Evolutionary conservation across 2,329 filamentous ascomycete genomes (phyloP).

Genomic region (Alternaria atra): DNA sequence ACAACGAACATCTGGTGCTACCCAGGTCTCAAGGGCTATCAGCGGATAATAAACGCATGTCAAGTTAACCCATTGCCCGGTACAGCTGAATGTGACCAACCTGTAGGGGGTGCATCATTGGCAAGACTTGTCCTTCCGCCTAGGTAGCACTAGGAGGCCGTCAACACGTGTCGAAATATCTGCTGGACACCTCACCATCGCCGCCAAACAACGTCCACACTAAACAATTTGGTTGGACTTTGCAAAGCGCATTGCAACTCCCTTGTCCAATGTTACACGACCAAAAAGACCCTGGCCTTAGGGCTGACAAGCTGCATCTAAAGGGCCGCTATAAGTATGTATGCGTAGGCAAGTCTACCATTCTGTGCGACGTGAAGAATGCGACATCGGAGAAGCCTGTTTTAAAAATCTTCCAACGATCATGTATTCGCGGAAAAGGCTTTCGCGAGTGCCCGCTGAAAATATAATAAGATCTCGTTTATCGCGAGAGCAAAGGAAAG

Average conservation of each 20-base stretch:
- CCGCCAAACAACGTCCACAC: constrained; percentile 2
- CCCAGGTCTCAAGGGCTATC: constrained; percentile 18
- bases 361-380: constrained; percentile 18
- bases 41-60: constrained; percentile 30
- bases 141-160: constrained; percentile 5
- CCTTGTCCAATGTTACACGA: constrained; percentile 24
- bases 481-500: constrained; percentile 18
- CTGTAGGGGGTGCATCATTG: constrained; percentile 34
- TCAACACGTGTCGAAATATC: constrained; percentile 16
- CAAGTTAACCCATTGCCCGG: constrained; percentile 33
- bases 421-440: background rate
- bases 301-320: constrained; percentile 18
- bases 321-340: constrained; percentile 5
- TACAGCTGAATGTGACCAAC: constrained; percentile 31
- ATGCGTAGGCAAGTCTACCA: constrained; percentile 20
- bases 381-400: background rate
- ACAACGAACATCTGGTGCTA: constrained; percentile 20
- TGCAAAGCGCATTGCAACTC: constrained; percentile 5
- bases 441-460: constrained; percentile 2
- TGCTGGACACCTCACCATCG: constrained; percentile 7
- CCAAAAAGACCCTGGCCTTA: constrained; percentile 25
- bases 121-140: constrained; percentile 7
- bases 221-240: background rate
- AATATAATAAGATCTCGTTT: constrained; percentile 20
- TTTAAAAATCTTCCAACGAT: background rate